A percentile compares a stretch with the other conserved stretches of the same genome.
Conservation (phyloP, 2,329 filamentous ascomycete genomes). For the Fusarium oligoseptatum region DNA sequence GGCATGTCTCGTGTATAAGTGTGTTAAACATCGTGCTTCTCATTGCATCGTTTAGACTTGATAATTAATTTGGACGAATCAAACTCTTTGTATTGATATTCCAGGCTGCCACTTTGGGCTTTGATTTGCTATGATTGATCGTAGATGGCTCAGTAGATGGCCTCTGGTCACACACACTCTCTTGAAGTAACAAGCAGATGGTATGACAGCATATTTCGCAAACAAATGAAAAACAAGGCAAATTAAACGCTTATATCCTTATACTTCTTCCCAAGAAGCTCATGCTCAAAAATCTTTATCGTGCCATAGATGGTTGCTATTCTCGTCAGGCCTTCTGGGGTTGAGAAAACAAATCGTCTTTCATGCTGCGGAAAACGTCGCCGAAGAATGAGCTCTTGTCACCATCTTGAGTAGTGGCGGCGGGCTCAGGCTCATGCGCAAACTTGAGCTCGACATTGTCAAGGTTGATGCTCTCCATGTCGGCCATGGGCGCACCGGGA, state of each 20-base stretch:
- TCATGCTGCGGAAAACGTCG: slow-evolving; percentile 68
- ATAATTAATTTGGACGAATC: slow-evolving; percentile 7
- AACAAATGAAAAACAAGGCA: slow-evolving; percentile 21
- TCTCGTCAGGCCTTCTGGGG: slow-evolving; percentile 23
- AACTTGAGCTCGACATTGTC: slow-evolving; percentile 70
- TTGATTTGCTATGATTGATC: slow-evolving; percentile 31
- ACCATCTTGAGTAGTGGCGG: slow-evolving; percentile 46
- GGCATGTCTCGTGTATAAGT: neutral
- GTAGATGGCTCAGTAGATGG: slow-evolving; percentile 20
- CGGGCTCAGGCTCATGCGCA: slow-evolving; percentile 53
- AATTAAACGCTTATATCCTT: slow-evolving; percentile 44
- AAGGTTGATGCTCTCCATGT: slow-evolving; percentile 69
- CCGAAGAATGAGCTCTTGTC: slow-evolving; percentile 61
- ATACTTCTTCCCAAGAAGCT: slow-evolving; percentile 22
- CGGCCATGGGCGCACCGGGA: slow-evolving; percentile 65
- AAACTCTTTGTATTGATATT: slow-evolving; percentile 27
- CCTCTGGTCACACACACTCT: slow-evolving; percentile 21
- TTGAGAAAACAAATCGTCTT: slow-evolving; percentile 61
- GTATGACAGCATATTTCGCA: slow-evolving; percentile 19
- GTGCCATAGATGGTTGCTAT: slow-evolving; percentile 10
- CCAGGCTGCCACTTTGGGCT: slow-evolving; percentile 31
- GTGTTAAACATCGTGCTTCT: neutral
- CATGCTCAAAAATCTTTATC: slow-evolving; percentile 9
- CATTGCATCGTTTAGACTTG: neutral
- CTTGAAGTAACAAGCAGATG: slow-evolving; percentile 32